Evolutionary conservation across 257 asterid species (phyloP), one percentile per base, ranked within the genome.

Genomic region (Plectranthus barbatus): DNA sequence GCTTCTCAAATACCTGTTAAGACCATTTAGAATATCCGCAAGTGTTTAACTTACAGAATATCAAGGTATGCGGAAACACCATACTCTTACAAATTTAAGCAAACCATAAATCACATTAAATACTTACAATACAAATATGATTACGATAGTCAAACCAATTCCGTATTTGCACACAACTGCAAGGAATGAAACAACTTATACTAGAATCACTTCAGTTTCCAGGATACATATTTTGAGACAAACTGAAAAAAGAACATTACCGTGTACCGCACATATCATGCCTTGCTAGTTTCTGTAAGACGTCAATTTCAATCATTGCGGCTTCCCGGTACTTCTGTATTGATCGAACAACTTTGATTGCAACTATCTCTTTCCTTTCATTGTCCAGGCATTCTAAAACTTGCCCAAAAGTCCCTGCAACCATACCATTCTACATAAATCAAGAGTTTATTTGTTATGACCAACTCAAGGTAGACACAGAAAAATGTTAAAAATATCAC

Each of bases 1-100:
- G 98, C 95, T 81, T 91, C 98, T 91, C 98, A 84, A 91, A 91
- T 56, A 91, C 98, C 98, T 91, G 94, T 73, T 78, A 79, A 80
- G 68, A 88, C 80, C 96, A 88, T 83, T 78, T 76, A 78, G 78
- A 80, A 77, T 76, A 89, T 81, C 83, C 78, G 63, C 86, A 75
- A 72, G 75, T 74, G 58, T 79, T 81, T 72, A 85, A 75, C 80
- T 75, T 69, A 59, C 81, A 72, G 68, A 68, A 75, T 62, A 82
- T 76, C 5, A 52, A 52, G 76, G 81, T 71, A 66, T 56, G 73
- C 64, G 49, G 66, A 62, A 74, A 58, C 55, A 53, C n/a, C 67
- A 55, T 48, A 59, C 72, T 66, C 56, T 29, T 61, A 49, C 57
- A 71, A 62, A 80, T 72, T 66, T 60, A 79, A 76, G 67, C 60